Conservation (phyloP, 176 grass and related monocot species). For the Thinopyrum elongatum region DNA sequence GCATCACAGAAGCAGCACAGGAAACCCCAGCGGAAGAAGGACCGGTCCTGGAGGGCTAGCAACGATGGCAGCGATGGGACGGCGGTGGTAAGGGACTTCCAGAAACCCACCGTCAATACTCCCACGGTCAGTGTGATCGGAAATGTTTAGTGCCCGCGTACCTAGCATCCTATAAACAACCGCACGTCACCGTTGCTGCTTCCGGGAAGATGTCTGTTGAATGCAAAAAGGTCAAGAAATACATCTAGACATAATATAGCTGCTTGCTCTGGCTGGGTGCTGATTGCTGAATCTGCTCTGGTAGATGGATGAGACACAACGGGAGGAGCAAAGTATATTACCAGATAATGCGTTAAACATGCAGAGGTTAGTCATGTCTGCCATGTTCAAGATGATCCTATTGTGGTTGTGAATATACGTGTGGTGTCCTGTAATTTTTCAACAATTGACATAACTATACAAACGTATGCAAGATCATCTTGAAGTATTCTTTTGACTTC, state of each 20-base stretch:
- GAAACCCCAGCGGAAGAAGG: constrained; percentile 77
- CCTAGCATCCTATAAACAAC: neutral
- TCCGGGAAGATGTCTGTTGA: neutral
- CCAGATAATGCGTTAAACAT: neutral
- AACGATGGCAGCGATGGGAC: constrained; percentile 52
- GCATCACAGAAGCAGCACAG: constrained; percentile 47
- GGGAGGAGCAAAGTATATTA: neutral
- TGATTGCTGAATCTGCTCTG: neutral
- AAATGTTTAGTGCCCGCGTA: neutral
- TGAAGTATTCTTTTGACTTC: no score
- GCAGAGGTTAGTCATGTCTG: neutral
- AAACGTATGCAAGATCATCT: no score
- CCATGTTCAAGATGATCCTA: neutral
- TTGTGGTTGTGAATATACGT: neutral
- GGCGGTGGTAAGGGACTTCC: constrained; percentile 42
- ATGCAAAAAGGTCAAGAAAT: neutral
- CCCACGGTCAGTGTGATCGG: neutral
- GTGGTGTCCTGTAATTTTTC: neutral
- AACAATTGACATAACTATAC: neutral
- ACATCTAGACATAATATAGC: no score
- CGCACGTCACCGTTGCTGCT: neutral
- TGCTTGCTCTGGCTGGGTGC: neutral
- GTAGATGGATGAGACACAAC: neutral
- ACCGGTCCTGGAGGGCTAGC: constrained; percentile 65
- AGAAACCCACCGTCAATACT: constrained; percentile 40